Evolutionary conservation across 495 filamentous ascomycete species (phyloP).

Genomic region (Annulohypoxylon bovei): DNA sequence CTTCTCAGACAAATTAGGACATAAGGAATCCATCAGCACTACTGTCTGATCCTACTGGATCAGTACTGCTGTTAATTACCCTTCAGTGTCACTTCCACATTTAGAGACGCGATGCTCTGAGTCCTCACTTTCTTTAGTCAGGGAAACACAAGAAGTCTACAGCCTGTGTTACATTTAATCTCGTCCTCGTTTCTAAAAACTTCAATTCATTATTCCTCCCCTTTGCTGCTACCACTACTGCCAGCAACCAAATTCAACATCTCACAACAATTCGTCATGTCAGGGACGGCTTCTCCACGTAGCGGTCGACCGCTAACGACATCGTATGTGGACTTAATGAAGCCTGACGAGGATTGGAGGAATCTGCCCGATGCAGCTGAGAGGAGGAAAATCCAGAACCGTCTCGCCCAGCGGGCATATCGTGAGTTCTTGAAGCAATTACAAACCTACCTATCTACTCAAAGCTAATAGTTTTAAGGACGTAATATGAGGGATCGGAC

Average conservation of each 20-base stretch:
- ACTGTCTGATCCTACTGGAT: slow-evolving; percentile 45
- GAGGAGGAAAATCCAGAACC: slow-evolving; percentile 53
- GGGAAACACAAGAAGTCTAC: slow-evolving; percentile 28
- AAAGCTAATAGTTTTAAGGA: slow-evolving; percentile 35
- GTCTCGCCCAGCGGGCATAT: slow-evolving; percentile 53
- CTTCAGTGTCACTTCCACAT: slow-evolving; percentile 20
- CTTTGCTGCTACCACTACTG: neutral
- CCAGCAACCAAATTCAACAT: neutral
- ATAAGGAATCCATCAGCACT: slow-evolving; percentile 44
- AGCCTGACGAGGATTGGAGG: slow-evolving; percentile 49
- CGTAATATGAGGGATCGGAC: slow-evolving; percentile 49
- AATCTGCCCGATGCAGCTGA: slow-evolving; percentile 49
- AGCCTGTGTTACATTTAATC: slow-evolving; percentile 38
- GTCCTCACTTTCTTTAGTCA: slow-evolving; percentile 16
- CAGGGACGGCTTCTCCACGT: slow-evolving; percentile 46
- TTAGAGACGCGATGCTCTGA: slow-evolving; percentile 18
- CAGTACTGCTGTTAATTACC: slow-evolving; percentile 33
- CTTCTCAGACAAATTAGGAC: slow-evolving; percentile 39
- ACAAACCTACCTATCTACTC: neutral
- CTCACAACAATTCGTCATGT: slow-evolving; percentile 28
- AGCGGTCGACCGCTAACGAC: slow-evolving; percentile 49
- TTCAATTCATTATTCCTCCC: neutral
- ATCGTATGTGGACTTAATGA: slow-evolving; percentile 49
- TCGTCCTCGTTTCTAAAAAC: slow-evolving; percentile 9
- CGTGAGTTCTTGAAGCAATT: slow-evolving; percentile 34